Percentiles rank a stretch among this genome's conserved stretches.
These are phyloP conservation scores for Monilinia fructigena DNA, from an alignment of 2,329 filamentous ascomycete genomes.

Conservation along the genomic window DNA sequence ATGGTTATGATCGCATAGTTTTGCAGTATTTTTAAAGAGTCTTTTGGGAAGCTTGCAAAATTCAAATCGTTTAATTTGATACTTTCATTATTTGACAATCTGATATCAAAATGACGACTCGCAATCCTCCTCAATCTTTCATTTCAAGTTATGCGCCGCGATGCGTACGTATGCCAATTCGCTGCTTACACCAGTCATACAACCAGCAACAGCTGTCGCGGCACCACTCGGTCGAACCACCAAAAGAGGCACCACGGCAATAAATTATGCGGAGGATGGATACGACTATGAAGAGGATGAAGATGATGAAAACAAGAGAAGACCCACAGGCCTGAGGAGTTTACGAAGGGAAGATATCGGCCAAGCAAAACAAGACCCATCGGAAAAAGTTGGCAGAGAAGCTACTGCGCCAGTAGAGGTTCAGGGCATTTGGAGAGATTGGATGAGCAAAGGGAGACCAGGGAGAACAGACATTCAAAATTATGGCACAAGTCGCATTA, in stretches of 20 bases:
- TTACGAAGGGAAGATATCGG: slow-evolving; percentile 72
- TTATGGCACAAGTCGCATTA: slow-evolving; percentile 67
- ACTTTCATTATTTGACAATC: background rate
- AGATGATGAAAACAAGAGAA: slow-evolving; percentile 66
- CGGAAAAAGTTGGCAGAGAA: slow-evolving; percentile 82
- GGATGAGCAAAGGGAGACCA: slow-evolving; percentile 75
- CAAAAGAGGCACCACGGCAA: slow-evolving; percentile 91
- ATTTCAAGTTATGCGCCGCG: slow-evolving; percentile 90
- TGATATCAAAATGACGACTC: slow-evolving; percentile 33
- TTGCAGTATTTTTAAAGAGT: background rate
- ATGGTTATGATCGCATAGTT: slow-evolving; percentile 15
- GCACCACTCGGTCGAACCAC: slow-evolving; percentile 78
- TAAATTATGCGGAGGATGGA: slow-evolving; percentile 97
- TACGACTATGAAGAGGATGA: slow-evolving; percentile 83
- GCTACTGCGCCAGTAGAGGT: slow-evolving; percentile 74
- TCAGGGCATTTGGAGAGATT: slow-evolving; percentile 91
- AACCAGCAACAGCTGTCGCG: slow-evolving; percentile 62
- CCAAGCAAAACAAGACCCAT: slow-evolving; percentile 61
- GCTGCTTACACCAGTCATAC: slow-evolving; percentile 80
- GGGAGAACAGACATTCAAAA: slow-evolving; percentile 59
- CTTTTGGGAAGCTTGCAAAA: slow-evolving; percentile 12
- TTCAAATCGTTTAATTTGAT: background rate
- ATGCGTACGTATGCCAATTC: slow-evolving; percentile 85
- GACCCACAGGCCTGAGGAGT: slow-evolving; percentile 79
- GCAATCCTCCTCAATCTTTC: slow-evolving; percentile 72